Evolutionary conservation across 257 asterid species (phyloP).

Genomic region (Coffea eugenioides): DNA sequence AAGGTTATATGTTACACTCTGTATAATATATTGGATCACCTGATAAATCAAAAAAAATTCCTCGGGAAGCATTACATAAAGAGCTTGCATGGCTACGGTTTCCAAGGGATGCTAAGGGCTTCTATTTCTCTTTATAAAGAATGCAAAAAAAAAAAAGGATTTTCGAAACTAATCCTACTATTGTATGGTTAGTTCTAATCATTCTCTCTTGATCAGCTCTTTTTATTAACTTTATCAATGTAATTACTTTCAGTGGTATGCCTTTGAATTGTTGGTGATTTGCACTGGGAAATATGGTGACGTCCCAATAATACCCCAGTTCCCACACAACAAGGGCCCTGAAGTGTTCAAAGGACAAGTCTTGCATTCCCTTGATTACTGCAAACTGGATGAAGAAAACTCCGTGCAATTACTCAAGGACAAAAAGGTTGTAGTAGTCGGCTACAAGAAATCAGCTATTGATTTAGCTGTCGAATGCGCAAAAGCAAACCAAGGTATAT

Average conservation of each 20-base stretch:
- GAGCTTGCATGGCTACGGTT: background rate
- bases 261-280: conserved; percentile 72
- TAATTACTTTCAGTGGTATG: conserved; percentile 49
- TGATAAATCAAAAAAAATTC: too few relatives aligned
- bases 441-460: conserved; percentile 87
- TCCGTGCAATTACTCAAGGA: conserved; percentile 46
- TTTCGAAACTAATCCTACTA: background rate
- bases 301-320: conserved; percentile 60
- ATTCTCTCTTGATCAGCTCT: background rate
- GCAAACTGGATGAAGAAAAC: conserved; percentile 65
- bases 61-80: background rate
- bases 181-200: background rate
- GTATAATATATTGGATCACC: too few relatives aligned
- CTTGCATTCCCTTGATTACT: conserved; percentile 69
- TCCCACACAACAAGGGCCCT: conserved; percentile 68
- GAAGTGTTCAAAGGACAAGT: conserved; percentile 66
- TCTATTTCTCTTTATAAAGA: background rate
- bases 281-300: conserved; percentile 93
- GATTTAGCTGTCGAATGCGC: conserved; percentile 94
- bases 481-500: conserved; percentile 77
- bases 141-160: too few relatives aligned
- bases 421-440: conserved; percentile 69
- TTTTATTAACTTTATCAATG: background rate
- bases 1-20: background rate
- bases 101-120: background rate